Evolutionary conservation across 495 filamentous ascomycete species (phyloP).

Genomic region (Gamarada debralockiae): DNA sequence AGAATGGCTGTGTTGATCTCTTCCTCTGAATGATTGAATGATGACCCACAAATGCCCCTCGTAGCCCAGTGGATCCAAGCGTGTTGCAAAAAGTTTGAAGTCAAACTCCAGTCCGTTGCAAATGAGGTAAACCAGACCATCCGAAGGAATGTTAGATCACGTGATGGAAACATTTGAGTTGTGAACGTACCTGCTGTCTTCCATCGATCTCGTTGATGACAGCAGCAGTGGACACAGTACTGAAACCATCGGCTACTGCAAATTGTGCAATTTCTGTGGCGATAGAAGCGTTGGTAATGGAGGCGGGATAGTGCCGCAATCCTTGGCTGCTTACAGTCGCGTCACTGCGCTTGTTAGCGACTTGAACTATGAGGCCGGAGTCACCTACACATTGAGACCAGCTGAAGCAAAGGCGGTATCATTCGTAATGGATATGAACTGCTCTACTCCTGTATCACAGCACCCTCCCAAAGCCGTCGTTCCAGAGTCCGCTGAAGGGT

Average conservation of each 20-base stretch:
- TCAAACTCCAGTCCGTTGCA: too few relatives aligned
- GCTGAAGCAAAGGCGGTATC: too few relatives aligned
- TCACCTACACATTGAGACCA: slow-evolving; percentile 36
- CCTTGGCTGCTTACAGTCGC: slow-evolving; percentile 46
- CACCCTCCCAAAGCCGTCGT: too few relatives aligned
- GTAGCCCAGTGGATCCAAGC: too few relatives aligned
- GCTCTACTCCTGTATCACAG: too few relatives aligned
- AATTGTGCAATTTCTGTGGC: slow-evolving; percentile 53
- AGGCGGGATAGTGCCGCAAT: slow-evolving; percentile 55
- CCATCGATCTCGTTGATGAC: slow-evolving; percentile 59
- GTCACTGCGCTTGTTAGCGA: not conserved
- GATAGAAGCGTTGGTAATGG: slow-evolving; percentile 46
- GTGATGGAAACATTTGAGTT: not conserved
- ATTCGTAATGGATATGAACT: too few relatives aligned
- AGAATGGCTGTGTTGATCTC: too few relatives aligned
- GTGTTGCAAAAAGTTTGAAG: too few relatives aligned
- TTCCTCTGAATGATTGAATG: too few relatives aligned
- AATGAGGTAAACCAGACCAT: too few relatives aligned
- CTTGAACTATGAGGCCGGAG: not conserved
- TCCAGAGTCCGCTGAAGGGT: slow-evolving; percentile 49
- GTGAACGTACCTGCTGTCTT: slow-evolving; percentile 25
- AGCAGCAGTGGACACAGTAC: slow-evolving; percentile 39
- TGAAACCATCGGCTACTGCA: slow-evolving; percentile 28
- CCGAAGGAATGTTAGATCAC: too few relatives aligned
- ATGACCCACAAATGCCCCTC: too few relatives aligned